Conservation (phyloP, 352 stramenopile species). For the Globisporangium mamillatum region DNA sequence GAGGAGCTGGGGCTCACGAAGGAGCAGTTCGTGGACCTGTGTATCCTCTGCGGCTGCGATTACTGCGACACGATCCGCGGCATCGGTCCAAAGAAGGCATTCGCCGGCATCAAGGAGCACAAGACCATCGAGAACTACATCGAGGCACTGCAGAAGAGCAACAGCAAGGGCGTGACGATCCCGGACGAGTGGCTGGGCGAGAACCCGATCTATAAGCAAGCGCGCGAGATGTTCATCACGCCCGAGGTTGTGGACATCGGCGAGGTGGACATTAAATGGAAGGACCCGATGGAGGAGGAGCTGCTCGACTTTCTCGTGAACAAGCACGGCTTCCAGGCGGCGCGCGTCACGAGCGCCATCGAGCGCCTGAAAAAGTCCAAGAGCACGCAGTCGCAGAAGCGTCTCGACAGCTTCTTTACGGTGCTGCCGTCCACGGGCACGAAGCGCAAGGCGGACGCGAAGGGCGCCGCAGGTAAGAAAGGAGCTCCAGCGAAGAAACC, state of each 20-base stretch:
- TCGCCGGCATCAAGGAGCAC: constrained; percentile 96
- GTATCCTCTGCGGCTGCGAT: constrained; percentile 98
- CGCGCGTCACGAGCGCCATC: constrained; percentile 92
- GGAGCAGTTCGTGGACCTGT: constrained; percentile 98
- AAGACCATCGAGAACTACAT: constrained; percentile 95
- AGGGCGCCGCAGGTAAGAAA: constrained; percentile 29
- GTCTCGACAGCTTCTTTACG: constrained; percentile 97
- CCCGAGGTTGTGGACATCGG: constrained; percentile 65
- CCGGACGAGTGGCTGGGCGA: constrained; percentile 85
- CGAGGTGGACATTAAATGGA: constrained; percentile 93
- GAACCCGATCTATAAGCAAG: constrained; percentile 90
- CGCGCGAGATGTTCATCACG: constrained; percentile 91
- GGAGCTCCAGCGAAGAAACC: constrained; percentile 12
- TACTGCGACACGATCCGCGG: constrained; percentile 98
- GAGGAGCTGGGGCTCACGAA: constrained; percentile 92
- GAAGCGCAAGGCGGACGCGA: constrained; percentile 64
- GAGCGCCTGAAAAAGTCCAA: constrained; percentile 96
- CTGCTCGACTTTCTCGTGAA: constrained; percentile 95
- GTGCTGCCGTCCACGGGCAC: constrained; percentile 55
- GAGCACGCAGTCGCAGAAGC: constrained; percentile 92
- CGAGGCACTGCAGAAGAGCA: constrained; percentile 85
- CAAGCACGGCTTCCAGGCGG: constrained; percentile 95
- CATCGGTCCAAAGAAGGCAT: constrained; percentile 97
- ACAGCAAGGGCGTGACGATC: constrained; percentile 79
- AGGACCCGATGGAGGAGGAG: constrained; percentile 85